Evolutionary conservation across 2,329 filamentous ascomycete species (phyloP).

Genomic region (Xylariaceae sp.): DNA sequence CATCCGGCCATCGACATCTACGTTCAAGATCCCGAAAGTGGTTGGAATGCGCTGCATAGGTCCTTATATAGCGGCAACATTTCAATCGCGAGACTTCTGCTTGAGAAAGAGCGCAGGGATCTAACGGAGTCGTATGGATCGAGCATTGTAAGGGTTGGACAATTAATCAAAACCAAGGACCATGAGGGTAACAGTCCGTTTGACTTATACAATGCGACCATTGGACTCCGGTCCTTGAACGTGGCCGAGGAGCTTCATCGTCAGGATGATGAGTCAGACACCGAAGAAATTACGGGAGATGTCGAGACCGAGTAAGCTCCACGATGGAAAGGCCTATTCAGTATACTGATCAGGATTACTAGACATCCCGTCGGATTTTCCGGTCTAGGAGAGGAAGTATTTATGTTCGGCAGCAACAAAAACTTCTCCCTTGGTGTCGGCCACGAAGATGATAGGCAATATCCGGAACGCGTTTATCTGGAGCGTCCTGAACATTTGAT

Average conservation of each 20-base stretch:
- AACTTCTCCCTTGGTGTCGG: constrained; percentile 89
- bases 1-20: constrained; percentile 83
- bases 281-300: constrained; percentile 44
- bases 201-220: constrained; percentile 84
- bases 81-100: constrained; percentile 73
- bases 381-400: constrained; percentile 73
- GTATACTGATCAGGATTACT: constrained; percentile 14
- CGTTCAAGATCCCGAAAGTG: constrained; percentile 80
- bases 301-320: constrained; percentile 24
- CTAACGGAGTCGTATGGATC: constrained; percentile 54
- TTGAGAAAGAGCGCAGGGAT: constrained; percentile 70
- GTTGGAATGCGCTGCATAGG: constrained; percentile 91
- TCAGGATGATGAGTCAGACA: constrained; percentile 50
- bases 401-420: constrained; percentile 93
- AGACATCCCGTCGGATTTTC: constrained; percentile 22
- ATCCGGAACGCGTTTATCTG: constrained; percentile 75
- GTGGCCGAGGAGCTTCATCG: constrained; percentile 27
- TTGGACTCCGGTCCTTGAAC: constrained; percentile 67
- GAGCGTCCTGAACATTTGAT: constrained; percentile 73
- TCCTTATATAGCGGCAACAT: constrained; percentile 88
- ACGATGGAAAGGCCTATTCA: constrained; percentile 12
- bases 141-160: constrained; percentile 58
- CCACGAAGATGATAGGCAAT: constrained; percentile 93
- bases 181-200: constrained; percentile 92
- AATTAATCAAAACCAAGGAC: constrained; percentile 91